A percentile compares a stretch with the other conserved stretches of the same genome.
phyloP scores from a whole-genome alignment of 106 monocot genomes.

The Acanthochlamys bracteata region DNA sequence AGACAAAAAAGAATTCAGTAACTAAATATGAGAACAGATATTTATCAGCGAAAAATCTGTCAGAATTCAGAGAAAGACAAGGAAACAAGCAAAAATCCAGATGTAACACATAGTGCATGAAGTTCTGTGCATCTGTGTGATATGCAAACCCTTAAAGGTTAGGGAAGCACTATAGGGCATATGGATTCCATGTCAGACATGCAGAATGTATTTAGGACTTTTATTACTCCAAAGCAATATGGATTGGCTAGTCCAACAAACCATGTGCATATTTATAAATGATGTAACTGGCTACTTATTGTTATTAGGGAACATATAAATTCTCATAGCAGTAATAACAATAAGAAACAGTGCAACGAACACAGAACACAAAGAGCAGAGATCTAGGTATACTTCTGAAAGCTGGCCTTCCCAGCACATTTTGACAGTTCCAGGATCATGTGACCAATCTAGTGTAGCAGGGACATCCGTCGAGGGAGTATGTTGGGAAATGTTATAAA shows the following conservation, averaged over 20 bases:
- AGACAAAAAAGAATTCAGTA: not conserved
- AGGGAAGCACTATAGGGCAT: too few species aligned
- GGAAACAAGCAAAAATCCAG: not conserved
- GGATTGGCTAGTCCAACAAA: too few species aligned
- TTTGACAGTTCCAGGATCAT: constrained; percentile 43
- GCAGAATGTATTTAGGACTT: too few species aligned
- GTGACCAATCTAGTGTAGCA: constrained; percentile 60
- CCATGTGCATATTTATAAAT: too few species aligned
- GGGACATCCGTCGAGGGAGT: constrained; percentile 55
- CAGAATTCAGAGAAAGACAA: not conserved
- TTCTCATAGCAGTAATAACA: not conserved
- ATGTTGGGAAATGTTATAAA: constrained; percentile 20
- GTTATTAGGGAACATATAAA: too few species aligned
- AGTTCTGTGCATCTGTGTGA: not conserved
- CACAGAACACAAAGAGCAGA: not conserved
- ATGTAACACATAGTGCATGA: not conserved
- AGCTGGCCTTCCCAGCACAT: constrained; percentile 44
- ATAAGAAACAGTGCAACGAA: not conserved
- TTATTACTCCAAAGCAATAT: too few species aligned
- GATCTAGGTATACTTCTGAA: constrained; percentile 51
- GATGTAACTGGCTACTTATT: too few species aligned
- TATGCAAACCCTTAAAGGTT: too few species aligned
- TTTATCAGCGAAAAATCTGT: not conserved
- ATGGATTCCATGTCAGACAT: too few species aligned
- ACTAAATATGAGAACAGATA: not conserved